These are phyloP conservation scores for Coniosporium apollinis DNA, from an alignment of 495 filamentous ascomycete genomes.

Conservation along the genomic window DNA sequence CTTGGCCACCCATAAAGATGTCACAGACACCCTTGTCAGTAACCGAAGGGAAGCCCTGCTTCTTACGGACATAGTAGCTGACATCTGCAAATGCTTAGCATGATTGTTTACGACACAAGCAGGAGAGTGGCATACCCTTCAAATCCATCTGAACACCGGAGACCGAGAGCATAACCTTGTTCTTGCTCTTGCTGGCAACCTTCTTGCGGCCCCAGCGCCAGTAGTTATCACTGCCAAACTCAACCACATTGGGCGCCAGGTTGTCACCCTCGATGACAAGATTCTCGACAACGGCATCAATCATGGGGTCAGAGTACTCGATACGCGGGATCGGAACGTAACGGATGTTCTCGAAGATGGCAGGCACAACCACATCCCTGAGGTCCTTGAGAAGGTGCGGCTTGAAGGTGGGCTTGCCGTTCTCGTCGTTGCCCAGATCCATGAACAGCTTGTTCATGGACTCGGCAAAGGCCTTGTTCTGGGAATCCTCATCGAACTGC, in stretches of 20 bases:
- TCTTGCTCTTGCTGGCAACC: slow-evolving; percentile 59
- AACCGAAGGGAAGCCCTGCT: slow-evolving; percentile 85
- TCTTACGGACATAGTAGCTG: slow-evolving; percentile 88
- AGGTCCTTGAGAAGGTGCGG: slow-evolving; percentile 79
- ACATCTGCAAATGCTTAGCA: slow-evolving; percentile 38
- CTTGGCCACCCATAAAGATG: slow-evolving; percentile 72
- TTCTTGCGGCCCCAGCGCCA: slow-evolving; percentile 88
- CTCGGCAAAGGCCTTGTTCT: slow-evolving; percentile 63
- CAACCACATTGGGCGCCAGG: slow-evolving; percentile 85
- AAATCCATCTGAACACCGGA: slow-evolving; percentile 83
- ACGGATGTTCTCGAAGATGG: slow-evolving; percentile 66
- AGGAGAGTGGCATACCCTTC: slow-evolving; percentile 16
- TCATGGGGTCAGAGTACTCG: slow-evolving; percentile 70
- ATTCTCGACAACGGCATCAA: slow-evolving; percentile 87
- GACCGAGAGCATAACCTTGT: slow-evolving; percentile 67
- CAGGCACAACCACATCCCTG: slow-evolving; percentile 71
- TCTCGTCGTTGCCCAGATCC: slow-evolving; percentile 69
- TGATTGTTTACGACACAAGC: neutral
- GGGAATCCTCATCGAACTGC: slow-evolving; percentile 76
- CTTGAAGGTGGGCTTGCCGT: slow-evolving; percentile 80
- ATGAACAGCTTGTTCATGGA: slow-evolving; percentile 72
- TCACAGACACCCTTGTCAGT: slow-evolving; percentile 83
- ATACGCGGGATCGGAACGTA: slow-evolving; percentile 92
- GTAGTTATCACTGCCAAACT: slow-evolving; percentile 86
- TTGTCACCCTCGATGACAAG: slow-evolving; percentile 92